Evolutionary conservation across 225 moss, liverwort and hornwort species (phyloP), one percentile per base, ranked within the genome.

Genomic region (Climacium dendroides): DNA sequence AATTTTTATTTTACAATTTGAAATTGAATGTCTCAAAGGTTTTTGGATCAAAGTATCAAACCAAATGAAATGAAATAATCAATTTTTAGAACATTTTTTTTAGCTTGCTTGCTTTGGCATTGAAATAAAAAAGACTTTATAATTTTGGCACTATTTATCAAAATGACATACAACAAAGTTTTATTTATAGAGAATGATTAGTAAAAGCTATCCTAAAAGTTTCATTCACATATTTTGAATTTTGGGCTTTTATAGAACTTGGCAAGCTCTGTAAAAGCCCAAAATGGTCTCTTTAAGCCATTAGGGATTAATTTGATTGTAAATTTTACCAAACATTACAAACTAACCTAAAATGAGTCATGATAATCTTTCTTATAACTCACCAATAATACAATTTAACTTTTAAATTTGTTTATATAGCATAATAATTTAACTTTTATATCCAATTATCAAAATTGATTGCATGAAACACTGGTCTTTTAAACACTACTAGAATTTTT

Each of bases 201-300:
- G 2, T 26, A 41, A 8, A 70, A 25, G 8, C 9, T 26, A 39
- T 69, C 13, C 24, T 41, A 24, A 41, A 0, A 41, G 3, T 14
- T n/a, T n/a, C n/a, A n/a, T n/a, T n/a, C n/a, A n/a, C n/a, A n/a
- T n/a, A n/a, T n/a, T n/a, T n/a, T n/a, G n/a, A n/a, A n/a, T n/a
- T n/a, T n/a, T n/a, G n/a, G n/a, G n/a, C n/a, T n/a, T n/a, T n/a
- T n/a, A n/a, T n/a, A n/a, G 25, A 41, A 0, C 15, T 0, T 70
- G 0, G 0, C 0, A 1, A 16, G 26, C 16, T 43, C 9, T 16
- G 9, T 5, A 16, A 43, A 5, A 43, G 9, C 3, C 43, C 6
- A 5, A 41, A 41, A 5, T 41, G 1, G 11, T 3, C 5, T 41
- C 5, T 0, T 24, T 2, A 0, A 43, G 5, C 5, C 5, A 25